These are phyloP conservation scores for Corchorus olitorius DNA, from an alignment of 345 rosid genomes.

Conservation along the genomic window DNA sequence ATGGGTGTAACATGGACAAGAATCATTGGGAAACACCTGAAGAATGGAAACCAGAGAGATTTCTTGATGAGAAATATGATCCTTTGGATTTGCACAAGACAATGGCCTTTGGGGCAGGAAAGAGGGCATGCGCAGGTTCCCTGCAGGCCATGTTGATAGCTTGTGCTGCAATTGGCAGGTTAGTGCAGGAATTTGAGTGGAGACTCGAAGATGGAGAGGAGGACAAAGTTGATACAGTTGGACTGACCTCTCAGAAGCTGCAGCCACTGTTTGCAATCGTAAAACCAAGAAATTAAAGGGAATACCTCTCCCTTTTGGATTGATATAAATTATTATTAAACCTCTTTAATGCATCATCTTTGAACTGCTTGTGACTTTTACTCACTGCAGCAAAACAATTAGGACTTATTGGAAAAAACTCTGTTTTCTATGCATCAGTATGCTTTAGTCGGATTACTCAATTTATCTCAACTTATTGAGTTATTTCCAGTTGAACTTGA, in stretches of 20 bases:
- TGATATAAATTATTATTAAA: neutral
- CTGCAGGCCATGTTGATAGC: constrained; percentile 64
- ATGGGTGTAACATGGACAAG: constrained; percentile 90
- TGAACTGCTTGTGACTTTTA: neutral
- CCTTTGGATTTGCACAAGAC: constrained; percentile 66
- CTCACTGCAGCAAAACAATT: neutral
- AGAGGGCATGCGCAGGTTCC: constrained; percentile 76
- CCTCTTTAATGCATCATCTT: neutral
- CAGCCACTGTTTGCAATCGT: constrained; percentile 63
- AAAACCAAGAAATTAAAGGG: constrained; percentile 45
- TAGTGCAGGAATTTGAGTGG: constrained; percentile 86
- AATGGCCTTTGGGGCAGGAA: constrained; percentile 93
- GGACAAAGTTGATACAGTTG: constrained; percentile 65
- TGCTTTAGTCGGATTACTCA: too few relatives aligned
- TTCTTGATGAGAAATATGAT: constrained; percentile 56
- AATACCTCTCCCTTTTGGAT: neutral
- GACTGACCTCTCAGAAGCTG: constrained; percentile 72
- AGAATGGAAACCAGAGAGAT: constrained; percentile 82
- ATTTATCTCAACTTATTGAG: too few relatives aligned
- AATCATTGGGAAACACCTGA: constrained; percentile 67
- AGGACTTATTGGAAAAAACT: neutral
- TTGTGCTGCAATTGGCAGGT: constrained; percentile 64
- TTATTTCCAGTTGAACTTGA: too few relatives aligned
- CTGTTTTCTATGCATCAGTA: too few relatives aligned
- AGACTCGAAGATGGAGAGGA: constrained; percentile 59